Evolutionary conservation across 148 eudicot genomes (phyloP).

Genomic region (Cornus controversa): DNA sequence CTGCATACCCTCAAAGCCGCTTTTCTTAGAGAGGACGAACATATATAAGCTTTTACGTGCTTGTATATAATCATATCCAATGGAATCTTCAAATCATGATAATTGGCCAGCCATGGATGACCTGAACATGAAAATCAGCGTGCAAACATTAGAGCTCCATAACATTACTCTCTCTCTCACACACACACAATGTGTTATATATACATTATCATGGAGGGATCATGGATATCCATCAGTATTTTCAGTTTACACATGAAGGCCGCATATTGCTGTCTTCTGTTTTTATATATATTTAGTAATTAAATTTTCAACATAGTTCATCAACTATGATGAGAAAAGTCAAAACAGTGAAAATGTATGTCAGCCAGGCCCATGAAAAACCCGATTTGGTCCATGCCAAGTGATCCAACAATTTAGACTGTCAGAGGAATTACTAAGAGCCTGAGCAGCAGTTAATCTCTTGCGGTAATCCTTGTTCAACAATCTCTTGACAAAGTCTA

Average conservation of each 20-base stretch:
- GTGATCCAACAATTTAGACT: not conserved
- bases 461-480: constrained; percentile 91
- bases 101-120: constrained; percentile 88
- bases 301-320: too few species aligned
- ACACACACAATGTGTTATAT: not conserved
- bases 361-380: too few species aligned
- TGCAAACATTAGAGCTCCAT: constrained; percentile 12
- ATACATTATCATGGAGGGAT: not conserved
- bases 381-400: not conserved
- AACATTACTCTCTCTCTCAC: not conserved
- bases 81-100: constrained; percentile 71
- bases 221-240: too few species aligned
- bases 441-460: constrained; percentile 92
- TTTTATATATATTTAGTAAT: too few species aligned
- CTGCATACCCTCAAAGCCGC: constrained; percentile 85
- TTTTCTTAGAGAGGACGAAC: constrained; percentile 82
- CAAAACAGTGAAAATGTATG: too few species aligned
- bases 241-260: too few species aligned
- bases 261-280: too few species aligned
- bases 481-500: constrained; percentile 85
- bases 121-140: constrained; percentile 44
- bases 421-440: constrained; percentile 57
- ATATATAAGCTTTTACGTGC: constrained; percentile 81
- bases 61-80: constrained; percentile 83
- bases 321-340: too few species aligned